Base-by-base conservation (phyloP, 805 yeast species). In the Jamesozyma lodderae region DNA sequence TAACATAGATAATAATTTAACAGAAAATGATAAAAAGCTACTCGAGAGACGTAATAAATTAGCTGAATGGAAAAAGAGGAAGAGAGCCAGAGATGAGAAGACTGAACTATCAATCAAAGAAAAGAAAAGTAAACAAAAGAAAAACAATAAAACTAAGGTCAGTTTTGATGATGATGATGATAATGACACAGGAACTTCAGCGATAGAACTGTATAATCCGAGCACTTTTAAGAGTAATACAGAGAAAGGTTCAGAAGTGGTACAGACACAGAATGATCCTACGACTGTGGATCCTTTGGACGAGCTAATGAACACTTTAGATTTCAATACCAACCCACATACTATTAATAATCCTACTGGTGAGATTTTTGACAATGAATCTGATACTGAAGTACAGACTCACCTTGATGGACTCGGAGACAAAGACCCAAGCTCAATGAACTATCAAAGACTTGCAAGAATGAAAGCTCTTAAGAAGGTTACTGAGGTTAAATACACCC, bases 11-110 rank as follows among this genome's bases (percentile, higher is more conserved):
- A 21, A 4, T 9, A 31, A 30, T 31, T 17, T 19, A 24, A 31
- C 16, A 7, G 17, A 31, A 18, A 38, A 33, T 35, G 35, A 41
- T 34, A 40, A 35, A 13, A 38, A 43, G 25, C 35, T 40, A n/a
- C 35, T 33, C 14, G 61, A 57, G 29, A 59, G 70, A 31, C 64
- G 62, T 31, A 54, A 57, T 43, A 63, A 69, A 41, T 51, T 73
- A 0, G 73, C 69, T 40, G 75, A 72, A 19, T 75, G 80, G 79
- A 73, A 72, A 53, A 62, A 55, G 58, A 67, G 63, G 46, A 64
- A 60, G 40, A 49, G 46, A 35, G 36, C 47, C 32, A 34, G 43
- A 45, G 46, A 41, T 24, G 50, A 51, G 17, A 42, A 46, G 17
- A 52, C 20, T 40, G 45, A 26, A 36, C 38, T 11, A 15, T 27